Percentiles rank a stretch among this genome's conserved stretches.
These are phyloP conservation scores for Tetrahymena malaccensis DNA, from an alignment of 73 alveolate species.

Conservation along the genomic window DNA sequence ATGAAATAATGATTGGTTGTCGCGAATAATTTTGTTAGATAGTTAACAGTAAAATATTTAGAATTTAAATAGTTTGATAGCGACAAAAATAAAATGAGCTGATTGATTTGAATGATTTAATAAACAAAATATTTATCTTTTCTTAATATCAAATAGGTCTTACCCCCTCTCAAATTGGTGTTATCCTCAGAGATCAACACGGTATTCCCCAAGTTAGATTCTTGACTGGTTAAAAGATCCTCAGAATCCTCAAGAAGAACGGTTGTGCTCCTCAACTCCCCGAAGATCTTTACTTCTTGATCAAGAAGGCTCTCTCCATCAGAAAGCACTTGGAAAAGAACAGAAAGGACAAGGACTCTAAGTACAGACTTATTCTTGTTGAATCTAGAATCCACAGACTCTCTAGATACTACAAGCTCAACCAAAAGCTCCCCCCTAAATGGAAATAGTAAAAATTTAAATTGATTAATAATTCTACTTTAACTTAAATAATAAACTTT, in stretches of 20 bases:
- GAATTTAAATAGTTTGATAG: not conserved
- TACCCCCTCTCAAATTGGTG: conserved; percentile 41
- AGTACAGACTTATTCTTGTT: conserved; percentile 92
- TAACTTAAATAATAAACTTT: not conserved
- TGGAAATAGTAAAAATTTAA: conserved; percentile 72
- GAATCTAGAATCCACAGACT: conserved; percentile 98
- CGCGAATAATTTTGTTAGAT: no score
- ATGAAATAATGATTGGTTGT: no score
- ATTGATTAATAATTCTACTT: not conserved
- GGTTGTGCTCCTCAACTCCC: conserved; percentile 96
- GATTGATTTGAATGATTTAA: not conserved
- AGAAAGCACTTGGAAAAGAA: conserved; percentile 97
- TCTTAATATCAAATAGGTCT: conserved; percentile 5
- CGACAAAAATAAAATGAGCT: not conserved
- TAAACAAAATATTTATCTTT: not conserved
- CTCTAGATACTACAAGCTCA: conserved; percentile 94
- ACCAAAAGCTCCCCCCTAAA: conserved; percentile 89
- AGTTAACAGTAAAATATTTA: no score
- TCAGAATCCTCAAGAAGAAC: conserved; percentile 41
- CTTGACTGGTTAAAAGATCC: conserved; percentile 43
- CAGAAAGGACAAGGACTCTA: conserved; percentile 91
- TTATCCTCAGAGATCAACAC: conserved; percentile 36
- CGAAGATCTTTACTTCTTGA: conserved; percentile 95
- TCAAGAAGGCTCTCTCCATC: conserved; percentile 96
- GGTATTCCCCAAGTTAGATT: conserved; percentile 37